These are phyloP conservation scores for Tremella mesenterica DNA, from an alignment of 768 basidiomycete species.

Conservation along the genomic window DNA sequence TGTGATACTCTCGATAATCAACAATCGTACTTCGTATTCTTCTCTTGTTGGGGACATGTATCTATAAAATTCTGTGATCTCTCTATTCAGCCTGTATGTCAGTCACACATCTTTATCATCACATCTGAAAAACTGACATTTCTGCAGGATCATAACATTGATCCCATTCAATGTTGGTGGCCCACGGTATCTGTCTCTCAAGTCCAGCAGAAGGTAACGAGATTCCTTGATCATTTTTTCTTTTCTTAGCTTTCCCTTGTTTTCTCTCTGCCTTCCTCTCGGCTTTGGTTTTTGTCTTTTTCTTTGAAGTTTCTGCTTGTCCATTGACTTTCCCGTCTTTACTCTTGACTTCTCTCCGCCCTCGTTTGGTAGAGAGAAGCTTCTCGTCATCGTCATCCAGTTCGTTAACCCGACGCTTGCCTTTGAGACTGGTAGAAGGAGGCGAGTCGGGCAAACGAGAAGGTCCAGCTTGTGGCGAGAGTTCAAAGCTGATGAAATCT, in stretches of 20 bases:
- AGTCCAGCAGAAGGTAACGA: not conserved
- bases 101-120: conserved; percentile 59
- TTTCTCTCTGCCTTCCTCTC: not conserved
- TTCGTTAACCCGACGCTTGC: no score
- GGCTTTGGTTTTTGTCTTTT: not conserved
- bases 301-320: not conserved
- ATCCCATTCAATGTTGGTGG: not conserved
- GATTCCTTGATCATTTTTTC: conserved; percentile 3
- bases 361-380: not conserved
- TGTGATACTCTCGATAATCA: conserved; percentile 63
- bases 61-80: conserved; percentile 72
- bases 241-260: not conserved
- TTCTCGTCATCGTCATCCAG: not conserved
- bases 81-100: conserved; percentile 60
- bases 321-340: not conserved
- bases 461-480: conserved; percentile 18
- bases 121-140: conserved; percentile 26
- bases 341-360: not conserved
- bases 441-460: not conserved
- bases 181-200: not conserved
- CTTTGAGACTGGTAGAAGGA: not conserved
- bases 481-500: conserved; percentile 40
- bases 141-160: not conserved
- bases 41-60: conserved; percentile 79
- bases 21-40: conserved; percentile 76